Evolutionary conservation across 140 eudicot genomes (phyloP), one percentile per base, ranked within the genome.

Genomic region (Erigeron philadelphicus): DNA sequence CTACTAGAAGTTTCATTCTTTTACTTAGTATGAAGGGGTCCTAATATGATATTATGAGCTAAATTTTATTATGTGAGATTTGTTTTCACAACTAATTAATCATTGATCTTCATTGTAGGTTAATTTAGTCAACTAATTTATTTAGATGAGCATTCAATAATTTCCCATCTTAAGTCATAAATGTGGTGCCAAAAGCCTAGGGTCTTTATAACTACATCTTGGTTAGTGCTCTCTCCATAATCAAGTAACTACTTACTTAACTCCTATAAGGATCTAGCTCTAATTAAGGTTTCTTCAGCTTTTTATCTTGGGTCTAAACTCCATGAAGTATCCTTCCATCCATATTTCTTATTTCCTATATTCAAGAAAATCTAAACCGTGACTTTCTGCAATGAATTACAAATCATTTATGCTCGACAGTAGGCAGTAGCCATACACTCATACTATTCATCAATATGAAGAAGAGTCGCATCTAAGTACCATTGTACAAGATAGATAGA

Each of bases 11-110:
- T 21, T 21, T 21, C 25, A 21, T n/a, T 8, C 23, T 18, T 57
- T 23, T 11, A 59, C 25, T 21, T 21, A 21, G 62, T 56, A 56
- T 56, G 21, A 25, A 59, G 12, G 66, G 66, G 48, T 61, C 43
- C 25, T 12, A 60, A 59, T 13, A 44, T 40, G 67, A 13, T 35
- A 35, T 35, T 35, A 40, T 35, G 7, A 1, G 48, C 11, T 21
- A 35, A 35, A 40, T 35, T 40, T 17, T 8, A 61, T 7, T 6
- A 8, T 10, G 11, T 21, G 64, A 25, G 43, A 16, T 55, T 56
- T 56, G 40, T 12, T 8, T 10, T 56, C 13, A 31, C 65, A 11
- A 23, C 8, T 59, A 11, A 47, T 61, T 61, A 11, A n/a, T 61
- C 12, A 61, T 59, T 2, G 43, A 58, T 10, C n/a, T 21, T 23